A percentile compares a stretch with the other conserved stretches of the same genome.
Conservation (phyloP, 1,284 basidiomycete genomes). For the Leccinum griseonigrum region DNA sequence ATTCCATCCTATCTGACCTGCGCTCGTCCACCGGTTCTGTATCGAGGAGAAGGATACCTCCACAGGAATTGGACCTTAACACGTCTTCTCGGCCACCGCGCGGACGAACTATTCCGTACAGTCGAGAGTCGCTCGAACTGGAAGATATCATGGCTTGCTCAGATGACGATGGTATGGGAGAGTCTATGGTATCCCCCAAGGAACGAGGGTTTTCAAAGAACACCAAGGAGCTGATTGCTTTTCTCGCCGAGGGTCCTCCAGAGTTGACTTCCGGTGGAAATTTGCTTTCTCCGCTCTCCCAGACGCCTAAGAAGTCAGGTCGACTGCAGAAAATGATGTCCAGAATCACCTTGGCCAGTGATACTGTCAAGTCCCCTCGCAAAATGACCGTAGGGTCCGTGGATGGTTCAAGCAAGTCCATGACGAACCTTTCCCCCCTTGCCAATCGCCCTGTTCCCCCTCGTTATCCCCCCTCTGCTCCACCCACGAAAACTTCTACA, state of each 20-base stretch:
- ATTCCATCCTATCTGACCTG: constrained; percentile 19
- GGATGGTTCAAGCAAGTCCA: constrained; percentile 34
- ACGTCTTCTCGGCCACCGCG: constrained; percentile 38
- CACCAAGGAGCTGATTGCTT: constrained; percentile 60
- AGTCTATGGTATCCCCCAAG: constrained; percentile 28
- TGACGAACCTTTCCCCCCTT: constrained; percentile 44
- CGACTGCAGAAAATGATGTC: constrained; percentile 79
- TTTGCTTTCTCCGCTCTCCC: constrained; percentile 38
- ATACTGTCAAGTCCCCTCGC: constrained; percentile 30
- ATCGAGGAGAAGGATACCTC: constrained; percentile 18
- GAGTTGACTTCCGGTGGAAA: constrained; percentile 28
- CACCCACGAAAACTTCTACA: constrained; percentile 43
- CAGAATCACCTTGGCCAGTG: constrained; percentile 56
- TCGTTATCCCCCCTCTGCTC: constrained; percentile 34
- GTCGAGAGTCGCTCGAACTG: constrained; percentile 66
- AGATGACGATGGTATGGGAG: constrained; percentile 43
- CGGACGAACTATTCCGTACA: constrained; percentile 50
- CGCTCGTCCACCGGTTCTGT: constrained; percentile 31
- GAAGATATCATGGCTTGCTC: constrained; percentile 71
- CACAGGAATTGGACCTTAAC: constrained; percentile 31
- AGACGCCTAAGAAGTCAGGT: constrained; percentile 51
- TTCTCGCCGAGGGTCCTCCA: constrained; percentile 35
- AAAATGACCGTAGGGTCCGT: constrained; percentile 27
- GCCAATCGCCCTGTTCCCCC: constrained; percentile 59
- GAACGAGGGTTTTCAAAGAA: constrained; percentile 40